These are phyloP conservation scores for Backusella luteola DNA, from an alignment of 192 early-diverging fungal species.

Conservation along the genomic window DNA sequence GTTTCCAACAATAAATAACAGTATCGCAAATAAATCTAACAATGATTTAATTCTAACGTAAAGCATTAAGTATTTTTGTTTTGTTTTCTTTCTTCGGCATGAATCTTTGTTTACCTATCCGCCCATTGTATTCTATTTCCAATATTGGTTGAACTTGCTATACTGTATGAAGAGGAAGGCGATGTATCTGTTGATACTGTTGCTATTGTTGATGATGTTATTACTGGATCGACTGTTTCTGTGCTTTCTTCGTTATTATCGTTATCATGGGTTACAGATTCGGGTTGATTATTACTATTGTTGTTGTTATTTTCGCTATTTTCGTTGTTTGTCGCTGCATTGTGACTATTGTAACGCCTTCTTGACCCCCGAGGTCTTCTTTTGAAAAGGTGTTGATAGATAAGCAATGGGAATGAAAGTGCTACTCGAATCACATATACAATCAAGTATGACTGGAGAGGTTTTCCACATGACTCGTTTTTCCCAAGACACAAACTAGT, in stretches of 20 bases:
- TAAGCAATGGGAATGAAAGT: conserved; percentile 12
- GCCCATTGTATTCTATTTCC: background rate
- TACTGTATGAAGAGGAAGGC: background rate
- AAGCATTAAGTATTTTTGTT: background rate
- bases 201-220: background rate
- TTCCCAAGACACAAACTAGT: conserved; percentile 9
- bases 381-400: conserved; percentile 21
- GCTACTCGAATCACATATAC: conserved; percentile 19
- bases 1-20: conserved; percentile 71
- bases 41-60: conserved; percentile 48
- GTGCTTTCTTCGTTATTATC: background rate
- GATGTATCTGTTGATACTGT: background rate
- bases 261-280: background rate
- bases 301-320: background rate
- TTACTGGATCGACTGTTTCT: background rate
- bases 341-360: background rate
- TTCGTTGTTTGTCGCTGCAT: background rate
- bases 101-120: background rate
- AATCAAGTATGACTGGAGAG: conserved; percentile 24
- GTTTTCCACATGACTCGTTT: conserved; percentile 23
- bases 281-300: background rate
- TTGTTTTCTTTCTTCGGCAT: background rate
- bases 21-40: conserved; percentile 56
- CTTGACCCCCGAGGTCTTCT: background rate
- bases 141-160: background rate